Evolutionary conservation across 768 basidiomycete species (phyloP).

Genomic region (Termitomyces eurrhizus): DNA sequence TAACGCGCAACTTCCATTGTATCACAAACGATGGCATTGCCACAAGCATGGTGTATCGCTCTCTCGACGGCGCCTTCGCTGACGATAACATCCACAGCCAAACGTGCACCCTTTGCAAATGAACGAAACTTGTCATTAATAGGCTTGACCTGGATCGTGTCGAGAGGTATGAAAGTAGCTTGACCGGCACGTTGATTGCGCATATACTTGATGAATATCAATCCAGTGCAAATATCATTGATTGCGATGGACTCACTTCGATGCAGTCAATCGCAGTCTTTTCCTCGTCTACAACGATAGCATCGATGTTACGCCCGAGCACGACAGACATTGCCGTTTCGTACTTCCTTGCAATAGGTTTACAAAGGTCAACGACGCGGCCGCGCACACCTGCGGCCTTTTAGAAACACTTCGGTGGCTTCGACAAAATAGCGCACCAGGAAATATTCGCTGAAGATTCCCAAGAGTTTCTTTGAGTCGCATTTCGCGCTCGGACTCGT

Average conservation of each 20-base stretch:
- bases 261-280: constrained; percentile 98
- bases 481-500: constrained; percentile 80
- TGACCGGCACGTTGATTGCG: constrained; percentile 92
- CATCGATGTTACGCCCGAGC: constrained; percentile 91
- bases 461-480: constrained; percentile 83
- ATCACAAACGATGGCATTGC: constrained; percentile 93
- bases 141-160: constrained; percentile 92
- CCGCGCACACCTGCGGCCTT: constrained; percentile 74
- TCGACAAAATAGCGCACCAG: constrained; percentile 43
- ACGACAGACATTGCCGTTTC: constrained; percentile 89
- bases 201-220: constrained; percentile 61
- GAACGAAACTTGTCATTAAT: constrained; percentile 93
- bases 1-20: constrained; percentile 89
- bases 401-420: not conserved
- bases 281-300: constrained; percentile 95
- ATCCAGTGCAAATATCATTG: not conserved
- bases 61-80: constrained; percentile 83
- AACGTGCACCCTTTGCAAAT: constrained; percentile 81
- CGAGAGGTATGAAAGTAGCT: constrained; percentile 98
- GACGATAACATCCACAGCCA: constrained; percentile 84
- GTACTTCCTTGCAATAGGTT: constrained; percentile 90
- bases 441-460: constrained; percentile 85
- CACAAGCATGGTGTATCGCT: constrained; percentile 96
- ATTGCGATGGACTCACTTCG: constrained; percentile 51
- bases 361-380: constrained; percentile 90